Conservation (phyloP, 2,329 filamentous ascomycete species). For the Taxawa tesnikishii region DNA sequence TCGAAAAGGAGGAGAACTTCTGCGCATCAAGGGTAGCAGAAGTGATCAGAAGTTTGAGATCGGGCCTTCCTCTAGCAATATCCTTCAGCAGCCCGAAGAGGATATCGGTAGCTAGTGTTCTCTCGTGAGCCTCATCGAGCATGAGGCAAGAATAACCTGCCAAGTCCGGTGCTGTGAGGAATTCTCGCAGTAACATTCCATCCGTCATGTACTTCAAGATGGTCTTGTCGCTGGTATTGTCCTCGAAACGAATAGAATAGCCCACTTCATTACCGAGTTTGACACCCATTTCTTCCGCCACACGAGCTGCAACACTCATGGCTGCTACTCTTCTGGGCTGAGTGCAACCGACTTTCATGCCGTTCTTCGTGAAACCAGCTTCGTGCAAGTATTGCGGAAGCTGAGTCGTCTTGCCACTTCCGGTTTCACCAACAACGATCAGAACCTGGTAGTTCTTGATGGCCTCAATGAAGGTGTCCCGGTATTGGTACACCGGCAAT, state of each 20-base stretch:
- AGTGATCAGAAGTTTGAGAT: constrained; percentile 82
- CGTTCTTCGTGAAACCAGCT: constrained; percentile 74
- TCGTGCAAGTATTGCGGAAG: constrained; percentile 89
- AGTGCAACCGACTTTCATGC: constrained; percentile 80
- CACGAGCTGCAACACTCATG: constrained; percentile 94
- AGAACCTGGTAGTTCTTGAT: constrained; percentile 76
- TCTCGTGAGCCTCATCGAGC: constrained; percentile 96
- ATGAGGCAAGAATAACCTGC: constrained; percentile 77
- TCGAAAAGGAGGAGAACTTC: constrained; percentile 91
- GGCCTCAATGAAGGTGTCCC: constrained; percentile 75
- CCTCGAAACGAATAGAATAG: constrained; percentile 90
- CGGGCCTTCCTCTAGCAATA: constrained; percentile 66
- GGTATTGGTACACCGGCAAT: constrained; percentile 78
- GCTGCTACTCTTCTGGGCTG: constrained; percentile 91
- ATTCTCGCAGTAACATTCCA: constrained; percentile 82
- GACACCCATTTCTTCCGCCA: constrained; percentile 85
- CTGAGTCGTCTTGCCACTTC: constrained; percentile 91
- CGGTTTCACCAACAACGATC: constrained; percentile 89
- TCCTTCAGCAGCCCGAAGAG: constrained; percentile 81
- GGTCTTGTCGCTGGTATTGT: constrained; percentile 82
- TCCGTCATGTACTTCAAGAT: constrained; percentile 95
- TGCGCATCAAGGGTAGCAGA: constrained; percentile 91
- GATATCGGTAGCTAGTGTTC: constrained; percentile 84
- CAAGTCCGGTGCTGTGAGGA: constrained; percentile 78
- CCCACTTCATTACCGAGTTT: constrained; percentile 87